These are phyloP conservation scores for Nyctanthes arbortristis DNA, from an alignment of 257 asterid genomes.

Conservation along the genomic window DNA sequence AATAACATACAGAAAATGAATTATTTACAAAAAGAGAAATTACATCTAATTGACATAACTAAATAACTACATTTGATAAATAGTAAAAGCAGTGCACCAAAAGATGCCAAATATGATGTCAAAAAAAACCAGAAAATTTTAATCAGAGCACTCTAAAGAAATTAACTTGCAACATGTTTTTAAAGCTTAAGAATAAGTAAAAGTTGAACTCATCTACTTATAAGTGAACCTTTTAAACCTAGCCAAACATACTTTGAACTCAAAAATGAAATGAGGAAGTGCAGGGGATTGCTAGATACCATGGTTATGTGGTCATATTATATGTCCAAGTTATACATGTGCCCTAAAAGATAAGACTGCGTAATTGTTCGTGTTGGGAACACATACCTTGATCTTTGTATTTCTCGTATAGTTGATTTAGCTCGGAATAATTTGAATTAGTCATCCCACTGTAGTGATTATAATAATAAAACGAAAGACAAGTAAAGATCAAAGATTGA, in stretches of 20 bases:
- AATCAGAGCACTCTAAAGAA: background rate
- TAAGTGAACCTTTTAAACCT: background rate
- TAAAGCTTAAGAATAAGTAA: background rate
- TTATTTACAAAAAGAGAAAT: background rate
- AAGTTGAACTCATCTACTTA: background rate
- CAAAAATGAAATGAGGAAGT: background rate
- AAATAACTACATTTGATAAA: background rate
- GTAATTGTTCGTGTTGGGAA: background rate
- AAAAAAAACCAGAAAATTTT: background rate
- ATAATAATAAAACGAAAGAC: constrained; percentile 5
- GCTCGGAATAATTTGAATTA: constrained; percentile 77
- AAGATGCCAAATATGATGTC: background rate
- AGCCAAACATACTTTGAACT: background rate
- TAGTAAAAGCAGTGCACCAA: background rate
- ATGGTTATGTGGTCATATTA: background rate
- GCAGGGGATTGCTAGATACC: background rate
- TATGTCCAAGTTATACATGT: background rate
- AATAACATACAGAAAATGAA: constrained; percentile 1
- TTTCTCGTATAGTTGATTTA: constrained; percentile 63
- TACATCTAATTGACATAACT: background rate
- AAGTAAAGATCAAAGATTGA: constrained; percentile 4
- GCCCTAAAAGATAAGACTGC: background rate
- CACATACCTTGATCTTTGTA: constrained; percentile 65
- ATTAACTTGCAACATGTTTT: background rate
- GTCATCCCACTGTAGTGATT: constrained; percentile 74